phyloP scores from a whole-genome alignment of 2,329 filamentous ascomycete genomes.

The Ophiostoma montium region DNA sequence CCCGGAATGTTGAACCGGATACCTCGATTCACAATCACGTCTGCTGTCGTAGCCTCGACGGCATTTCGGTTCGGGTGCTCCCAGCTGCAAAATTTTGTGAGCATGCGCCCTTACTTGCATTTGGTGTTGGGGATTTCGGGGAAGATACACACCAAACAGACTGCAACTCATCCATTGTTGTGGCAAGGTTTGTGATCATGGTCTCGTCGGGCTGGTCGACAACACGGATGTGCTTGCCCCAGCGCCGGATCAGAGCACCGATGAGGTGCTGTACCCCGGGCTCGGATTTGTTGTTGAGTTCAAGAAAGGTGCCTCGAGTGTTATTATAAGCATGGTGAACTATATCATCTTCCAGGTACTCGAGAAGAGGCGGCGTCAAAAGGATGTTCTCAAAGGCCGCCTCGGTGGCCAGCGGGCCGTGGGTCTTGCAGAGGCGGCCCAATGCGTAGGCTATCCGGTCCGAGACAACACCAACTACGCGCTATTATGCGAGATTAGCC shows the following conservation, averaged over 20 bases:
- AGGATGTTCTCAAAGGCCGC: background rate
- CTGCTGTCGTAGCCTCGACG: background rate
- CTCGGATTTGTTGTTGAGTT: background rate
- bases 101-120: too few species aligned
- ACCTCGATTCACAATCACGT: background rate
- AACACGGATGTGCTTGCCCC: background rate
- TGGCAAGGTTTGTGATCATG: background rate
- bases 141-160: background rate
- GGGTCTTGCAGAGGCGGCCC: background rate
- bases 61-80: background rate
- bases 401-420: background rate
- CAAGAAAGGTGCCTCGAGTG: background rate
- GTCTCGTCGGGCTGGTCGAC: conserved; percentile 19
- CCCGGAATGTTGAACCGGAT: conserved; percentile 4
- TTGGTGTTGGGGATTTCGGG: background rate
- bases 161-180: background rate
- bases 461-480: background rate
- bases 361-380: background rate
- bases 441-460: background rate
- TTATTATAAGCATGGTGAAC: background rate
- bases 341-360: background rate
- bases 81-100: background rate
- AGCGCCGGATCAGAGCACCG: background rate
- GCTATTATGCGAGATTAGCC: background rate
- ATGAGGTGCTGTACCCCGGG: conserved; percentile 1